Conservation (phyloP, 2,329 filamentous ascomycete species). For the Chlorencoelia australis region DNA sequence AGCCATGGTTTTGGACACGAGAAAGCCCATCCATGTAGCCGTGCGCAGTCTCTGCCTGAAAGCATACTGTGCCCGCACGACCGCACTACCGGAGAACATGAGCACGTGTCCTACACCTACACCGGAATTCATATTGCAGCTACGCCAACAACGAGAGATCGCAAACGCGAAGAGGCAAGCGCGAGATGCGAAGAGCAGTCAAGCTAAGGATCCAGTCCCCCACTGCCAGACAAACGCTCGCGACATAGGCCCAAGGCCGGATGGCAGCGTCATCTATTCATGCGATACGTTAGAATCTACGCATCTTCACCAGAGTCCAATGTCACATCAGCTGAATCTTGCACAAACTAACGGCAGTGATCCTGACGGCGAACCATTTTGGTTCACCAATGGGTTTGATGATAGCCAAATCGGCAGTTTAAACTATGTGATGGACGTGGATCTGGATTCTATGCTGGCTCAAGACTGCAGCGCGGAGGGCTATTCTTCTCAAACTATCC, state of each 20-base stretch:
- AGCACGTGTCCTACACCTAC: too few species aligned
- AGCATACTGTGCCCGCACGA: constrained; percentile 20
- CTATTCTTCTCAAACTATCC: constrained; percentile 11
- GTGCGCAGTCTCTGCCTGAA: constrained; percentile 28
- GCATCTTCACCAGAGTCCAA: neutral
- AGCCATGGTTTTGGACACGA: too few species aligned
- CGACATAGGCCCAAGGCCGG: neutral
- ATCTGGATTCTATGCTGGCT: constrained; percentile 17
- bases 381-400: constrained; percentile 11
- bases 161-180: constrained; percentile 14
- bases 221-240: neutral
- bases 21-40: constrained; percentile 24
- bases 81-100: constrained; percentile 12
- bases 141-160: constrained; percentile 17
- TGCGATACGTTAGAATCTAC: neutral
- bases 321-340: constrained; percentile 3
- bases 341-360: constrained; percentile 1
- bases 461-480: constrained; percentile 15
- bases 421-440: constrained; percentile 15
- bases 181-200: constrained; percentile 1
- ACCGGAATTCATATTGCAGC: constrained; percentile 17
- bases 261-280: neutral
- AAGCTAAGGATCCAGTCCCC: neutral
- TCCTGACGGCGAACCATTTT: constrained; percentile 14
- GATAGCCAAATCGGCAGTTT: constrained; percentile 3